phyloP scores from a whole-genome alignment of 768 basidiomycete genomes.

The Termitomyces titanicus region DNA sequence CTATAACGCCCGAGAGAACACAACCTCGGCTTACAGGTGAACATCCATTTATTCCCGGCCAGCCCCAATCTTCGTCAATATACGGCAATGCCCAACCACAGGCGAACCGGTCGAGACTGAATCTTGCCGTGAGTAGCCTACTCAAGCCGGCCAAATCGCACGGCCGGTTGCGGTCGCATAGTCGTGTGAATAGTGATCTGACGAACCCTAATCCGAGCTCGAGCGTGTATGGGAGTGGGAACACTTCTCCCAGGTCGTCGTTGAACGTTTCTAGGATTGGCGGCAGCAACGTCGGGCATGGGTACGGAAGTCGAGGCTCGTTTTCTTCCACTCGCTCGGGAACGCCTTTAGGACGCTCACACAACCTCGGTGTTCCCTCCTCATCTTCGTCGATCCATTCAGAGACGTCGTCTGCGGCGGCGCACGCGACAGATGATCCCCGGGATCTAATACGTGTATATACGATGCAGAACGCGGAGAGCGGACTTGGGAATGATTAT shows the following conservation, averaged over 20 bases:
- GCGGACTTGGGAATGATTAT: constrained; percentile 94
- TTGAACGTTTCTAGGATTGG: constrained; percentile 2
- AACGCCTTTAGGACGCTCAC: background rate
- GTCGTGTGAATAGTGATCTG: constrained; percentile 37
- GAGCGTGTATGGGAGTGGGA: background rate
- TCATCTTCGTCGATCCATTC: constrained; percentile 9
- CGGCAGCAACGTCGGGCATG: background rate
- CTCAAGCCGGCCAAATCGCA: constrained; percentile 34
- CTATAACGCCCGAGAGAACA: constrained; percentile 13
- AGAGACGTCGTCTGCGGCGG: background rate
- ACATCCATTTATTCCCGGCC: constrained; percentile 14
- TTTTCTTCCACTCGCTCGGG: background rate
- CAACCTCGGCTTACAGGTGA: constrained; percentile 13
- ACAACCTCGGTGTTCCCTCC: background rate
- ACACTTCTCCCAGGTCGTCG: constrained; percentile 5
- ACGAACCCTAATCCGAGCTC: constrained; percentile 12
- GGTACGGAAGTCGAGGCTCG: background rate
- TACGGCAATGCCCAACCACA: constrained; percentile 11
- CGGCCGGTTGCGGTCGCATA: constrained; percentile 24
- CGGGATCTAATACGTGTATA: constrained; percentile 66
- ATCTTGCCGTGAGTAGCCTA: constrained; percentile 37
- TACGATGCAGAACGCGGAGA: constrained; percentile 87
- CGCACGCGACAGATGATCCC: constrained; percentile 27
- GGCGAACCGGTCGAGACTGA: constrained; percentile 37
- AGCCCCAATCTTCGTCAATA: constrained; percentile 7